A percentile compares a stretch with the other conserved stretches of the same genome.
These are phyloP conservation scores for Escallonia rubra DNA, from an alignment of 129 eudicot genomes.

Conservation along the genomic window DNA sequence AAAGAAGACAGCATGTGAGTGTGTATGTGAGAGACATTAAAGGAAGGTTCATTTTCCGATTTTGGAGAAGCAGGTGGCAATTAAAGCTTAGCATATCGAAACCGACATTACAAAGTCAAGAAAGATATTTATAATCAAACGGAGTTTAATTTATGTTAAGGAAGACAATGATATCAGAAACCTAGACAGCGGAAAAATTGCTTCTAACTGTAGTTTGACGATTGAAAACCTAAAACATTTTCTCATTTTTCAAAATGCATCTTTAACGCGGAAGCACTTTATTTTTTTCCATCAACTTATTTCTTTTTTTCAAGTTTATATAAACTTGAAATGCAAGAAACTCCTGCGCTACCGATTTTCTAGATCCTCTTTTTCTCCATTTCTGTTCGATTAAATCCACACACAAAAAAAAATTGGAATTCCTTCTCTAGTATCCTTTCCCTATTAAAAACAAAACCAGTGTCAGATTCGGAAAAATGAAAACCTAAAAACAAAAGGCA, in stretches of 20 bases:
- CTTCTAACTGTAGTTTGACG: background rate
- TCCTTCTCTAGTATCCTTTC: too few species aligned
- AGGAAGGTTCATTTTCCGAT: constrained; percentile 37
- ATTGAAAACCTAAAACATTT: background rate
- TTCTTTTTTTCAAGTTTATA: background rate
- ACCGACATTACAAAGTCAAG: background rate
- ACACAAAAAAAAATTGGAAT: too few species aligned
- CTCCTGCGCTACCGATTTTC: constrained; percentile 14
- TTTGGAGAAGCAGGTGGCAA: constrained; percentile 19
- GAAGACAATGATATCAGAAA: background rate
- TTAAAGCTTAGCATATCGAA: constrained; percentile 28
- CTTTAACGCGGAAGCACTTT: background rate
- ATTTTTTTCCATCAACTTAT: background rate
- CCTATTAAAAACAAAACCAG: too few species aligned
- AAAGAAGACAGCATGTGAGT: too few species aligned
- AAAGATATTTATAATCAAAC: background rate
- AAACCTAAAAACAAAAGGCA: too few species aligned
- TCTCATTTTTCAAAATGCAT: background rate
- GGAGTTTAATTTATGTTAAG: background rate
- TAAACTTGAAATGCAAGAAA: constrained; percentile 48
- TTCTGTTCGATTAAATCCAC: too few species aligned
- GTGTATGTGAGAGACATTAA: too few species aligned
- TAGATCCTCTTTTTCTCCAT: constrained; percentile 24
- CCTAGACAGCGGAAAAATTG: background rate
- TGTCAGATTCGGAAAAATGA: too few species aligned